Percentiles rank a stretch among this genome's conserved stretches.
Conservation (phyloP, 305 asterid species). For the Fraxinus angustifolia region DNA sequence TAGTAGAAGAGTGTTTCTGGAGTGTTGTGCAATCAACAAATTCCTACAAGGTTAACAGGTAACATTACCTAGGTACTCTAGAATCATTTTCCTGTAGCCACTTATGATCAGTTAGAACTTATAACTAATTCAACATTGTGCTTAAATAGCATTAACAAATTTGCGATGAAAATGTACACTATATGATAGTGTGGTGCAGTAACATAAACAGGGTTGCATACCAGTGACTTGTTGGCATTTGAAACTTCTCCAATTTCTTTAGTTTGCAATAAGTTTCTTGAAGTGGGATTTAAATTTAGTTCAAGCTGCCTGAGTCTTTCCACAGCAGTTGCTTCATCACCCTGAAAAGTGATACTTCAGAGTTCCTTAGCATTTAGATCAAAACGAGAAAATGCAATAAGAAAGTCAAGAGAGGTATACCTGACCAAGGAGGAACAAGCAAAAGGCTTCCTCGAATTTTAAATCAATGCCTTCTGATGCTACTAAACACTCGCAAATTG, state of each 20-base stretch:
- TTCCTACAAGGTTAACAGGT: background rate
- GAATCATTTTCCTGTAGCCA: background rate
- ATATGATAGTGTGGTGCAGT: background rate
- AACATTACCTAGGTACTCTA: background rate
- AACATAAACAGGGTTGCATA: conserved; percentile 31
- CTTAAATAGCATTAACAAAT: background rate
- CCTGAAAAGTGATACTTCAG: conserved; percentile 45
- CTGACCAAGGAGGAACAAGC: conserved; percentile 95
- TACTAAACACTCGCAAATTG: conserved; percentile 77
- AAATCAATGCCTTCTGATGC: conserved; percentile 88
- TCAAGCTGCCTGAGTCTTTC: conserved; percentile 78
- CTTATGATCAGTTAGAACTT: conserved; percentile 1
- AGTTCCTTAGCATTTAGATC: conserved; percentile 14
- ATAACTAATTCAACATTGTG: background rate
- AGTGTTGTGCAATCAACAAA: conserved; percentile 3
- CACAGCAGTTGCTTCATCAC: conserved; percentile 71
- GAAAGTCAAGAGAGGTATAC: conserved; percentile 39
- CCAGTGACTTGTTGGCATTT: conserved; percentile 66
- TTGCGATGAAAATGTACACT: background rate
- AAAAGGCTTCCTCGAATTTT: conserved; percentile 91
- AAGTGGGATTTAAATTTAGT: conserved; percentile 43
- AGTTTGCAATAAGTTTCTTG: conserved; percentile 46
- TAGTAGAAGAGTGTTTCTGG: background rate
- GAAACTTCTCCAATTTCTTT: conserved; percentile 60
- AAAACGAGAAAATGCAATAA: conserved; percentile 13